Base-by-base conservation (phyloP, 148 eudicot genomes). In the Amaranthus hypochondriacus region DNA sequence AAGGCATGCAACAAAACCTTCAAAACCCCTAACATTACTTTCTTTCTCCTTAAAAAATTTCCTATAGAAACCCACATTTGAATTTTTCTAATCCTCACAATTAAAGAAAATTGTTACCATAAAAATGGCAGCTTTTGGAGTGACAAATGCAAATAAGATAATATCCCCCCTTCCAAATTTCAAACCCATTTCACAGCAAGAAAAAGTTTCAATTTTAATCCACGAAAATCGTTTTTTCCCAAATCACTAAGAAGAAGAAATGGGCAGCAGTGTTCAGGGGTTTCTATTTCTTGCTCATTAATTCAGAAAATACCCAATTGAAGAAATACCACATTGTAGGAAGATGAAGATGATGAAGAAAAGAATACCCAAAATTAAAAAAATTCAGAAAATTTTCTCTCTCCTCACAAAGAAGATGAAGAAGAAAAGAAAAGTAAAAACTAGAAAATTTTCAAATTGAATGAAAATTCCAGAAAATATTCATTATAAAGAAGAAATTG, bases 251-350 rank as follows among this genome's bases (percentile, higher is more conserved):
- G 76, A 68, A 75, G 67, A 63, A 80, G 72, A 66, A 80, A 58
- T 71, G 82, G 83, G 56, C 79, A 63, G 50, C 76, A 83, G 60
- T 75, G 71, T 62, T 75, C 62, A 14, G 18, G 79, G 15, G 80
- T 79, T 62, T 73, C 76, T 18, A 66, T 60, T 58, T 79, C 77
- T 12, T 75, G 83, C 57, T 86, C 92, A 28, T 90, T 87, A 51
- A 12, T 84, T 28, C 87, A 28, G 39, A 28, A 28, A 28, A 28
- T 28, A 28, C 39, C 39, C 2, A 28, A 28, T 28, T 28, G 39
- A 28, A 28, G 39, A 28, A 28, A 28, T 28, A 28, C 39, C 39
- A 0, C 39, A 28, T 28, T 28, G 39, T 28, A 28, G 39, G 2
- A 28, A 28, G 1, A 28, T 28, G 39, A 28, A 28, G 18, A 18